Evolutionary conservation across 495 filamentous ascomycete genomes (phyloP), one percentile per base, ranked within the genome.

Genomic region (Aspergillus saccharolyticus): DNA sequence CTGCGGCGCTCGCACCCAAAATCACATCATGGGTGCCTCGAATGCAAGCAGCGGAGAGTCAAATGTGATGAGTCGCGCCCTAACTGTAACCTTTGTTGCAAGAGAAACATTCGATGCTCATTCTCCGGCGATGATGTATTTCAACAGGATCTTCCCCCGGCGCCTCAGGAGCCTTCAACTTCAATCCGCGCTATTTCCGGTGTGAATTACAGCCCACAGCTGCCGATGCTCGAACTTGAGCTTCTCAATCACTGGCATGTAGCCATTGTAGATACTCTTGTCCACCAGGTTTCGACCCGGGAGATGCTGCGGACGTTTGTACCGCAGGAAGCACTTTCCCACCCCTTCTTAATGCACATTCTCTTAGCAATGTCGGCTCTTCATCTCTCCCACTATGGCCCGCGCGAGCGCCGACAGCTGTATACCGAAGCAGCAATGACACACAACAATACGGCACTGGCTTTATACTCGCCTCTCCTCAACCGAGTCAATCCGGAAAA

Each of bases 21-120:
- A 24, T 66, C 60, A 12, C 57, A 61, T 17, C 48, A 56, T 21
- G 63, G 60, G 16, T 67, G 65, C 24, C 20, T 21, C 21, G 53
- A 63, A 44, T 67, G 65, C 55, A 67, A 67, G 42, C 48, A 52
- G 42, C 65, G 65, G 9, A 46, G 59, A 22, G 63, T 62, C 17
- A 67, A 64, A 58, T 67, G 65, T 43, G 62, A 67, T 24, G 65
- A 67, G 21, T 30, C 25, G 4, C 61, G 55, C 7, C 65, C 65
- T 14, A 39, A 22, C 16, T 67, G 65, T 39, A 42, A 28, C 4
- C 56, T 52, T 14, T 67, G 65, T 49, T 50, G 28, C 5, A 53
- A 44, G 39, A 59, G 58, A 42, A 46, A 54, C 1, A 19, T 61
- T 3, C 8, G 28, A 6, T 67, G 62, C 42, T 18, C 39, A 10